phyloP scores from a whole-genome alignment of 306 rosid species.

The Cyamopsis tetragonoloba region DNA sequence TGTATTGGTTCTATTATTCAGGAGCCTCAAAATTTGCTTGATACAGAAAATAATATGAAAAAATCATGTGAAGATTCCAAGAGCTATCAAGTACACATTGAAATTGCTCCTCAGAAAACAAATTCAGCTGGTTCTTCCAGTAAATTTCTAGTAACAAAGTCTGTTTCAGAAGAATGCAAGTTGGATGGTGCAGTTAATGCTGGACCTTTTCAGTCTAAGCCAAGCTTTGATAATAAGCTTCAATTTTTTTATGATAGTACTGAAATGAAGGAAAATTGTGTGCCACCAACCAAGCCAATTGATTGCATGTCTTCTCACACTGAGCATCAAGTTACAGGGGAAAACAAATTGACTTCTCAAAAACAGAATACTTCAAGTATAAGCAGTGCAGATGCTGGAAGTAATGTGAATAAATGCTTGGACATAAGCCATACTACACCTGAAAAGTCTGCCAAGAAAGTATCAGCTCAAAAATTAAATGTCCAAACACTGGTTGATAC shows the following conservation, averaged over 20 bases:
- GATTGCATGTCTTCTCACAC: slow-evolving; percentile 29
- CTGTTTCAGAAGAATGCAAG: slow-evolving; percentile 35
- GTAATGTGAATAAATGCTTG: slow-evolving; percentile 21
- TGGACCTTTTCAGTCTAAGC: slow-evolving; percentile 31
- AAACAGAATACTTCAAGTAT: slow-evolving; percentile 20
- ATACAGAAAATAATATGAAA: slow-evolving; percentile 27
- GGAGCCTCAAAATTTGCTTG: slow-evolving; percentile 32
- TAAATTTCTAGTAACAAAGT: slow-evolving; percentile 33
- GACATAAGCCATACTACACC: slow-evolving; percentile 33
- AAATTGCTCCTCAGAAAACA: slow-evolving; percentile 36
- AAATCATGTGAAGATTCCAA: slow-evolving; percentile 36
- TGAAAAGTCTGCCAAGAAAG: slow-evolving; percentile 30
- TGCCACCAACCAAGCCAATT: slow-evolving; percentile 33
- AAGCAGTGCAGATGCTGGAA: slow-evolving; percentile 27
- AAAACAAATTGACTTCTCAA: slow-evolving; percentile 29
- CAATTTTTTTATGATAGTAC: slow-evolving; percentile 28
- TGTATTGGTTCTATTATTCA: slow-evolving; percentile 32
- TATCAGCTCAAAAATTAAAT: slow-evolving; percentile 44
- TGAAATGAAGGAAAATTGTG: slow-evolving; percentile 25
- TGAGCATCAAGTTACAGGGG: slow-evolving; percentile 35
- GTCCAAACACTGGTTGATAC: slow-evolving; percentile 51
- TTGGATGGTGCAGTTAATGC: slow-evolving; percentile 33
- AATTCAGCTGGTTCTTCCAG: slow-evolving; percentile 31
- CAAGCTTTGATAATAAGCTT: slow-evolving; percentile 29
- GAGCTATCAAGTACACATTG: slow-evolving; percentile 26